Evolutionary conservation across 2,329 filamentous ascomycete species (phyloP).

Genomic region (Stachybotrys elegans): DNA sequence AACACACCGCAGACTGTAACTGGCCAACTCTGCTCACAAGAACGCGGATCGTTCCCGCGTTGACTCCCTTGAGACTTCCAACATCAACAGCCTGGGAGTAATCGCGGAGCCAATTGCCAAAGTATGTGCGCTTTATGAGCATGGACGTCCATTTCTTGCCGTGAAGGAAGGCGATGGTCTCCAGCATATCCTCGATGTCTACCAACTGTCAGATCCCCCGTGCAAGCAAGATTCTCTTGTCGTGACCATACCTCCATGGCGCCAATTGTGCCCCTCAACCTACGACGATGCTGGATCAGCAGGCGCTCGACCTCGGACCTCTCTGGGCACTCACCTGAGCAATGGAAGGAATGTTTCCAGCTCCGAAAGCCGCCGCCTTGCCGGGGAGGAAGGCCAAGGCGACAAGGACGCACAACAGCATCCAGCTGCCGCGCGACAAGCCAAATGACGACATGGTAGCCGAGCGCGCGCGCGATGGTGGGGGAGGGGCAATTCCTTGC

Average conservation of each 20-base stretch:
- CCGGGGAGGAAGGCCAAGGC: conserved; percentile 53
- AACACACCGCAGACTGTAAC: too few relatives aligned
- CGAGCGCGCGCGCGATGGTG: too few relatives aligned
- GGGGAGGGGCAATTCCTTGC: too few relatives aligned
- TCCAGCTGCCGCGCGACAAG: conserved; percentile 42
- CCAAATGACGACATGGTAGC: conserved; percentile 41
- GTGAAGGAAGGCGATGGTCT: conserved; percentile 69
- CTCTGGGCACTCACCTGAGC: conserved; percentile 29
- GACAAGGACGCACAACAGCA: conserved; percentile 43
- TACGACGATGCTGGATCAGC: conserved; percentile 27
- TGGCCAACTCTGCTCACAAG: conserved; percentile 51
- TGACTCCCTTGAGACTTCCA: conserved; percentile 72
- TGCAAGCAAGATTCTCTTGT: neutral
- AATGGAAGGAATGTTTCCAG: conserved; percentile 67
- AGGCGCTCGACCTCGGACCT: neutral
- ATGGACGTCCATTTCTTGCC: conserved; percentile 82
- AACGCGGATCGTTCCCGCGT: conserved; percentile 72
- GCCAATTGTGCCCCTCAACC: conserved; percentile 65
- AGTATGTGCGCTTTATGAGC: conserved; percentile 74
- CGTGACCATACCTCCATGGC: conserved; percentile 58
- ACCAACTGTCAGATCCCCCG: neutral
- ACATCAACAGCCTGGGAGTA: conserved; percentile 80
- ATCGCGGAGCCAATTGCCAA: conserved; percentile 83
- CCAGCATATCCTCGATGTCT: conserved; percentile 80
- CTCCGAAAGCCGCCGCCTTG: conserved; percentile 58